Evolutionary conservation across 495 filamentous ascomycete species (phyloP).

Genomic region (Xylaria longipes): DNA sequence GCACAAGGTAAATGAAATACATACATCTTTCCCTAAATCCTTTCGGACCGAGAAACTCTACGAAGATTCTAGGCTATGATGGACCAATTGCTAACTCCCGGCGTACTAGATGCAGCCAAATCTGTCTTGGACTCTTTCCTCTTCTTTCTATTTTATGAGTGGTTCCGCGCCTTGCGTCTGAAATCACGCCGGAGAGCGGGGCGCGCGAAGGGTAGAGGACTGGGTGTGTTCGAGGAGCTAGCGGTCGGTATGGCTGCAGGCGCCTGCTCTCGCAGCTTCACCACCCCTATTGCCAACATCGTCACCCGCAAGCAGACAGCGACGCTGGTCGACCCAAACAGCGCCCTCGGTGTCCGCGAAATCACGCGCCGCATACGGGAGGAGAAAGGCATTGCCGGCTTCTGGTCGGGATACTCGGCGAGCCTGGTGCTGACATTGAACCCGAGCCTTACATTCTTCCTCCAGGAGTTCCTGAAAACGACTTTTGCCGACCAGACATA

Average conservation of each 20-base stretch:
- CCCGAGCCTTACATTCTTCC: constrained; percentile 83
- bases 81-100: constrained; percentile 55
- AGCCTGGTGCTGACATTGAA: constrained; percentile 82
- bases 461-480: constrained; percentile 70
- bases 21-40: constrained; percentile 27
- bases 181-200: constrained; percentile 32
- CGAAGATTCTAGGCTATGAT: not conserved
- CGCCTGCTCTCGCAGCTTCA: constrained; percentile 76
- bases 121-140: constrained; percentile 31
- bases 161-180: constrained; percentile 65
- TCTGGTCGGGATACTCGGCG: constrained; percentile 93
- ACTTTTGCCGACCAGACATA: constrained; percentile 58
- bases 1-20: constrained; percentile 62
- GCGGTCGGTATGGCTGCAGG: constrained; percentile 79
- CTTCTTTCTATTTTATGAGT: constrained; percentile 80
- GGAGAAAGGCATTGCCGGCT: constrained; percentile 77
- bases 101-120: constrained; percentile 24
- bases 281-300: constrained; percentile 83
- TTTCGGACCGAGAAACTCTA: not conserved
- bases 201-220: constrained; percentile 44
- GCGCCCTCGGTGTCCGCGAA: constrained; percentile 53
- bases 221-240: constrained; percentile 76
- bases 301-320: constrained; percentile 82
- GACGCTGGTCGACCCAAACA: constrained; percentile 44
- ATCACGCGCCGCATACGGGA: constrained; percentile 68